These are phyloP conservation scores for Apiotrichum brassicae DNA, from an alignment of 1,284 basidiomycete species.

Conservation along the genomic window DNA sequence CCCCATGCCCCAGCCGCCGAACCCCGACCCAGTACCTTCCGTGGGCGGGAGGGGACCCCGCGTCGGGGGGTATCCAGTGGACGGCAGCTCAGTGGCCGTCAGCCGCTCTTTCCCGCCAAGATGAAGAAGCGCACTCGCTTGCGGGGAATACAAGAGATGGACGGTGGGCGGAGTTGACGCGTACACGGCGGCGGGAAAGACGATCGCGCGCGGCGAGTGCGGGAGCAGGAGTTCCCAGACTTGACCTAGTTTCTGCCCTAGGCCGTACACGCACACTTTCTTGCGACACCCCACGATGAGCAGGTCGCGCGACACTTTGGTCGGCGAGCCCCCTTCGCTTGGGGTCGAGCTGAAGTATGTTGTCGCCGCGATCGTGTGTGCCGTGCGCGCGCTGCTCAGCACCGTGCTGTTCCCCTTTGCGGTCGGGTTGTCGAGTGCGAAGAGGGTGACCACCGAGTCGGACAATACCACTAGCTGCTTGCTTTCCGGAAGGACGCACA, in stretches of 20 bases:
- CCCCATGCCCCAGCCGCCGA: conserved; percentile 53
- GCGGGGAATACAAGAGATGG: conserved; percentile 63
- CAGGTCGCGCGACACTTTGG: conserved; percentile 57
- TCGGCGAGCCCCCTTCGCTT: conserved; percentile 33
- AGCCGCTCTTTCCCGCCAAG: conserved; percentile 59
- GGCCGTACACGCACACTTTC: conserved; percentile 65
- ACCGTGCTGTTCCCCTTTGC: conserved; percentile 57
- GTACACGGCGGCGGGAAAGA: conserved; percentile 35
- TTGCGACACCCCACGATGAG: conserved; percentile 79
- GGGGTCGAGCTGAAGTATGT: conserved; percentile 14
- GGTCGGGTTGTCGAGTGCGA: conserved; percentile 57
- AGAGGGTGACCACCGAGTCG: conserved; percentile 42
- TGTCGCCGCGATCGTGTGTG: conserved; percentile 66
- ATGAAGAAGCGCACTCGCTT: conserved; percentile 61
- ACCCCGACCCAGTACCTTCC: conserved; percentile 50
- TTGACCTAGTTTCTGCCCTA: conserved; percentile 18
- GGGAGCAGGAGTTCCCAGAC: conserved; percentile 62
- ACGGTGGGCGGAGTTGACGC: conserved; percentile 44
- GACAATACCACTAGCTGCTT: conserved; percentile 74
- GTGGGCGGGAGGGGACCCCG: neutral
- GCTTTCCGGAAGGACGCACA: conserved; percentile 74
- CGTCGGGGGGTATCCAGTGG: conserved; percentile 11
- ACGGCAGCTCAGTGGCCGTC: conserved; percentile 62
- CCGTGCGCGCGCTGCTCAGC: conserved; percentile 66
- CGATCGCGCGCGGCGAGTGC: conserved; percentile 64